A percentile compares a stretch with the other conserved stretches of the same genome.
phyloP scores from a whole-genome alignment of 73 alveolate genomes.

The Paramecium sonneborni region DNA sequence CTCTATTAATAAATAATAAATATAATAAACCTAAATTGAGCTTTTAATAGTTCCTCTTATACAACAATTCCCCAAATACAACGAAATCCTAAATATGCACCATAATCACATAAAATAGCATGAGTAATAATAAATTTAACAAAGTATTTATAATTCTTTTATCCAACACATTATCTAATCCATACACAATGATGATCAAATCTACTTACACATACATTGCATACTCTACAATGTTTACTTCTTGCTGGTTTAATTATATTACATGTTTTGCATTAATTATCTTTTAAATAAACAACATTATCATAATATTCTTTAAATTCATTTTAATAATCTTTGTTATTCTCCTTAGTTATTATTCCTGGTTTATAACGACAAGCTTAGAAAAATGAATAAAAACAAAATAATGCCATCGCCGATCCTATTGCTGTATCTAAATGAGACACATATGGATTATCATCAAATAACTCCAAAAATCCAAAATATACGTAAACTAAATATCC shows the following conservation, averaged over 20 bases:
- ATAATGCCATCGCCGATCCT: constrained; percentile 59
- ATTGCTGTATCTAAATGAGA: constrained; percentile 30
- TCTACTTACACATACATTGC: constrained; percentile 86
- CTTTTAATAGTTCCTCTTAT: constrained; percentile 14
- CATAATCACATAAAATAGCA: constrained; percentile 61
- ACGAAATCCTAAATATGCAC: constrained; percentile 53
- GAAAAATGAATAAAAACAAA: constrained; percentile 53
- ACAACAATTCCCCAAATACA: constrained; percentile 55
- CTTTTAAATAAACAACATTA: constrained; percentile 50
- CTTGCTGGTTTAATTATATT: constrained; percentile 70
- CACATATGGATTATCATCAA: constrained; percentile 37
- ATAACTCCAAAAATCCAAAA: constrained; percentile 49
- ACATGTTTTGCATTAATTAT: constrained; percentile 54
- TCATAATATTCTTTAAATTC: constrained; percentile 51
- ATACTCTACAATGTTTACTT: constrained; percentile 83
- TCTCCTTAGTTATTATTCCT: constrained; percentile 49
- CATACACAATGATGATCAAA: constrained; percentile 93
- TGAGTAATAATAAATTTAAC: constrained; percentile 41
- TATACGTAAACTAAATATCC: constrained; percentile 45
- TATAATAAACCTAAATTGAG: neutral
- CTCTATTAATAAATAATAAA: neutral
- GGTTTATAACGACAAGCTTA: constrained; percentile 58
- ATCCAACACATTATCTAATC: constrained; percentile 71
- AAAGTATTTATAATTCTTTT: constrained; percentile 63
- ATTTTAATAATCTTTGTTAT: constrained; percentile 20